Conservation (phyloP, 2,329 filamentous ascomycete genomes). For the Phaeoacremonium minimum region DNA sequence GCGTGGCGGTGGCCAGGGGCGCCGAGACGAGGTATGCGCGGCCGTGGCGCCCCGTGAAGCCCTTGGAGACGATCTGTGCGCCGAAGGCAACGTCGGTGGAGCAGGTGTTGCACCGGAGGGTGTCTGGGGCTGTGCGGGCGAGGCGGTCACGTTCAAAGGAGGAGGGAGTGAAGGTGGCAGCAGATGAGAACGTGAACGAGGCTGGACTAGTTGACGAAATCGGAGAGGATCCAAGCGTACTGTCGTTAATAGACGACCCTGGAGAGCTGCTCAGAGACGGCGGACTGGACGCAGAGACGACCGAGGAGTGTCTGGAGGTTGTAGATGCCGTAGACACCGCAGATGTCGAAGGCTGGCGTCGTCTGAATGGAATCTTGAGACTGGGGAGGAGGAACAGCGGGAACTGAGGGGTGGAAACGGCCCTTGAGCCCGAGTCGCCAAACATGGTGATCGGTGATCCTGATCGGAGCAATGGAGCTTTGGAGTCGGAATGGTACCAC, state of each 20-base stretch:
- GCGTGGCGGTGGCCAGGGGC: constrained; percentile 7
- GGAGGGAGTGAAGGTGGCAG: no score
- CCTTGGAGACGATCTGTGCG: constrained; percentile 60
- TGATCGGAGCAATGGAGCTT: no score
- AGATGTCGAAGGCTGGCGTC: constrained; percentile 22
- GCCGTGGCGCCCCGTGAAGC: constrained; percentile 63
- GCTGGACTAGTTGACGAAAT: constrained; percentile 19
- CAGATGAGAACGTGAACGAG: neutral
- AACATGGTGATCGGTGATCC: no score
- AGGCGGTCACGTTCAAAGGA: constrained; percentile 23
- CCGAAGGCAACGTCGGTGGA: constrained; percentile 56
- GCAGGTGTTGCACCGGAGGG: constrained; percentile 55
- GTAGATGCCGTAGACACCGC: constrained; percentile 24
- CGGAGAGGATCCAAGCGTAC: constrained; percentile 16
- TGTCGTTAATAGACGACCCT: constrained; percentile 11
- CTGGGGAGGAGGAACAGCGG: constrained; percentile 48
- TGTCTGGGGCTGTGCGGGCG: constrained; percentile 43
- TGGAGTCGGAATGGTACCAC: no score
- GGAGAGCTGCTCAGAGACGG: constrained; percentile 15
- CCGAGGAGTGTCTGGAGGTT: no score
- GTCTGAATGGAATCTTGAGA: constrained; percentile 42
- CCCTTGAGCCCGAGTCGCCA: no score
- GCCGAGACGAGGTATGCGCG: constrained; percentile 56
- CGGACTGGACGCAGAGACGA: constrained; percentile 11
- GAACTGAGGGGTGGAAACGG: constrained; percentile 25